These are phyloP conservation scores for Cercospora nicotianae DNA, from an alignment of 2,329 filamentous ascomycete species.

Conservation along the genomic window DNA sequence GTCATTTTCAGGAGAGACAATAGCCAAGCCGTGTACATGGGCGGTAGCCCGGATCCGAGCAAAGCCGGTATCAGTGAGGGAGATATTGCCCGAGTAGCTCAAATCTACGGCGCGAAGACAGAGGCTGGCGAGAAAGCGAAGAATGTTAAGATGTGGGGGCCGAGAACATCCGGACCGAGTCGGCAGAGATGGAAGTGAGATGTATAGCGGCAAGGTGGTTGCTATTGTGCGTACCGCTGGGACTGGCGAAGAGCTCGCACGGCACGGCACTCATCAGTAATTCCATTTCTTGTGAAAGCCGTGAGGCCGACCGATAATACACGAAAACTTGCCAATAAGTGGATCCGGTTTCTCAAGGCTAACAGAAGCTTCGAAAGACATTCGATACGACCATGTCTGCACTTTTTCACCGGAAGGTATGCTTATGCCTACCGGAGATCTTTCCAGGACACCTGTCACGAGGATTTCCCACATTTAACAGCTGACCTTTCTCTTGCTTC, in stretches of 20 bases:
- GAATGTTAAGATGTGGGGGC: neutral
- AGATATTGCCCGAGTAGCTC: conserved; percentile 10
- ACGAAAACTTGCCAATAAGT: neutral
- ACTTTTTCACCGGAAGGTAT: neutral
- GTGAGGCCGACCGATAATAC: neutral
- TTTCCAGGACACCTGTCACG: neutral
- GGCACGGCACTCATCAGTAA: neutral
- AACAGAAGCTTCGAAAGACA: neutral
- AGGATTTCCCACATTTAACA: neutral
- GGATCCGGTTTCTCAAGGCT: neutral
- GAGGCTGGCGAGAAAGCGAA: conserved; percentile 2
- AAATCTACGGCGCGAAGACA: conserved; percentile 11
- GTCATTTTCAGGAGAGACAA: conserved; percentile 5
- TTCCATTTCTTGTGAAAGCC: neutral
- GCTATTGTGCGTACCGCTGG: neutral
- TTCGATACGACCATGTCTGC: neutral
- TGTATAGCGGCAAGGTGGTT: neutral
- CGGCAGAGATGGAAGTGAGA: neutral
- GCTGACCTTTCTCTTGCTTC: neutral
- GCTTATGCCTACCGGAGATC: neutral
- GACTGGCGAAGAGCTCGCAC: neutral
- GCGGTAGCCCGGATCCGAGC: conserved; percentile 1
- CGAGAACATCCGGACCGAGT: neutral
- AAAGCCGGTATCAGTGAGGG: neutral
- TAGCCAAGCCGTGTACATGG: conserved; percentile 2